Evolutionary conservation across 2,329 filamentous ascomycete genomes (phyloP).

Genomic region (Cytospora piceae): DNA sequence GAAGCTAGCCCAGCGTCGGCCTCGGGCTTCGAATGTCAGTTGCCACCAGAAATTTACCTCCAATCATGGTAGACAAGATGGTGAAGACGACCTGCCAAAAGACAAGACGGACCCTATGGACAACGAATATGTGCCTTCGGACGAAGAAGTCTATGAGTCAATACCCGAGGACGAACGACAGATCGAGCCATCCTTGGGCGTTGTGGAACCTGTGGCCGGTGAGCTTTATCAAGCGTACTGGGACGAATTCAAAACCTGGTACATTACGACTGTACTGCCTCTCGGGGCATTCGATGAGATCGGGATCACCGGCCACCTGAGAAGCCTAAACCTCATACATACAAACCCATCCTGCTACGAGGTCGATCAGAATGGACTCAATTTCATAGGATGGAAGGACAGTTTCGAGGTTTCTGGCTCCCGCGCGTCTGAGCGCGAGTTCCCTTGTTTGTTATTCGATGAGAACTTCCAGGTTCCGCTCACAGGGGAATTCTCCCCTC

Average conservation of each 20-base stretch:
- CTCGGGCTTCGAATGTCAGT: neutral
- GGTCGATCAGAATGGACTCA: neutral
- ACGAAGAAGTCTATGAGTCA: neutral
- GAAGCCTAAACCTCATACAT: neutral
- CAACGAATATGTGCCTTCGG: neutral
- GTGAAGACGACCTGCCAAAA: neutral
- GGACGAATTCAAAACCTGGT: neutral
- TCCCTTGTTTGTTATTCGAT: slow-evolving; percentile 8
- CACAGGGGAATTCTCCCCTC: neutral
- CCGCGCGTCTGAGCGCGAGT: slow-evolving; percentile 1
- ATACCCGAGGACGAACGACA: neutral
- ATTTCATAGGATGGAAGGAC: neutral
- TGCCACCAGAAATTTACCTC: neutral
- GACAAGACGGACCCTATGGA: neutral
- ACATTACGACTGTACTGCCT: slow-evolving; percentile 1
- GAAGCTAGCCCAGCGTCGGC: neutral
- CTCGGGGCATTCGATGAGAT: neutral
- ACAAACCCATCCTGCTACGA: slow-evolving; percentile 2
- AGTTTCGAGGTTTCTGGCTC: neutral
- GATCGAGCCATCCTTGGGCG: neutral
- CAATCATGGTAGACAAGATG: neutral
- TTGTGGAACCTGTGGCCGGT: neutral
- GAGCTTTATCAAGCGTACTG: slow-evolving; percentile 8
- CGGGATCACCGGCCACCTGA: neutral
- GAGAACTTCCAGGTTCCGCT: neutral